A percentile compares a stretch with the other conserved stretches of the same genome.
Conservation (phyloP, 1,284 basidiomycete genomes). For the Psilocybe mexicana region DNA sequence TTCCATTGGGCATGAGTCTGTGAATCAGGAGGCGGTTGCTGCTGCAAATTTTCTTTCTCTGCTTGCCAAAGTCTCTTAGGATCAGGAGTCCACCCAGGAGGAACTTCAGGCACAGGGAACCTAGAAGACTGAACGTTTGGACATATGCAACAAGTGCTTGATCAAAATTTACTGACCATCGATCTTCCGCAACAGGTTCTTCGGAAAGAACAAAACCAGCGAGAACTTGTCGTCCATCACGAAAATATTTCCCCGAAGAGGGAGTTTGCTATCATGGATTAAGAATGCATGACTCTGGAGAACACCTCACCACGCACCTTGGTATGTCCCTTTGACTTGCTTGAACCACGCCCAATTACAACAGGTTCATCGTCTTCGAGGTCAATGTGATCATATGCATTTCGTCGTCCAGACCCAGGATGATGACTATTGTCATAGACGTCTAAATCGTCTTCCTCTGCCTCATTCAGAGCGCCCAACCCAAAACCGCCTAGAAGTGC, state of each 20-base stretch:
- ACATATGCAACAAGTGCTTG: neutral
- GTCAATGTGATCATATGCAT: conserved; percentile 72
- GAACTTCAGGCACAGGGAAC: conserved; percentile 81
- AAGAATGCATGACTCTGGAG: too few species aligned
- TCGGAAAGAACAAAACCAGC: conserved; percentile 76
- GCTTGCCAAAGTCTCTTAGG: conserved; percentile 77
- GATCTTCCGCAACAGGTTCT: conserved; percentile 69
- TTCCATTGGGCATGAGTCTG: conserved; percentile 51
- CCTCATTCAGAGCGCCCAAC: conserved; percentile 82
- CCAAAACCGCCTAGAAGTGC: conserved; percentile 70
- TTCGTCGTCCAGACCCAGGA: conserved; percentile 44
- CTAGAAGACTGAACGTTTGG: conserved; percentile 39
- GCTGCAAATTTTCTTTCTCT: conserved; percentile 48
- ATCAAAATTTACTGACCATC: conserved; percentile 55
- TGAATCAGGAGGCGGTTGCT: conserved; percentile 15
- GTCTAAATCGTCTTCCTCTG: conserved; percentile 88
- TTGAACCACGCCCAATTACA: conserved; percentile 33
- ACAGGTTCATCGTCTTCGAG: conserved; percentile 63
- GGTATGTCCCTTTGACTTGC: conserved; percentile 19
- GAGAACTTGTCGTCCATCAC: conserved; percentile 75
- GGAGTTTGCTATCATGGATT: conserved; percentile 1
- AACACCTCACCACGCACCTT: conserved; percentile 21
- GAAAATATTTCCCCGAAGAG: conserved; percentile 44
- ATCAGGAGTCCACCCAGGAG: conserved; percentile 83
- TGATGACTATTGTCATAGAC: conserved; percentile 62